Evolutionary conservation across 345 rosid genomes (phyloP), one percentile per base, ranked within the genome.

Genomic region (Populus alba): DNA sequence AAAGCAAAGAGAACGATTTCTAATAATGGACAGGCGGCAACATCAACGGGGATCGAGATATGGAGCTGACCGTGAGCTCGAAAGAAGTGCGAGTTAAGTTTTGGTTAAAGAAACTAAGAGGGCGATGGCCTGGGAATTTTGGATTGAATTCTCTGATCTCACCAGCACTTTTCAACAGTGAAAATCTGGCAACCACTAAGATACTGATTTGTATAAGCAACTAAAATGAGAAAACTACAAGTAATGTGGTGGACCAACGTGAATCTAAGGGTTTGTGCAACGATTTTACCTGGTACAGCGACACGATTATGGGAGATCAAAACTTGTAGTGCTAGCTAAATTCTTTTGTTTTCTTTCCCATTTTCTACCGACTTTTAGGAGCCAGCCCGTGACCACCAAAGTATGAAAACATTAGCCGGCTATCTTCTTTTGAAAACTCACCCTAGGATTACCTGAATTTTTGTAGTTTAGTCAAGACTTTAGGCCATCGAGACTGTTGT

Each of bases 201-300:
- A 59, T 10, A 23, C 6, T 23, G 63, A 23, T 59, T 59, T 10
- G 7, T 53, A 11, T 15, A 27, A 75, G 8, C 38, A 9, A 25
- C 8, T 37, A 9, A 25, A 8, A 3, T 38, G 12, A 1, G 1
- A 22, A 69, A 27, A 27, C 27, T 27, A 33, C 45, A 45, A 75
- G 78, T 31, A 45, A 75, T 18, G 33, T 65, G 59, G 78, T 75
- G 78, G 62, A 66, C 70, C 33, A 8, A 13, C 37, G 8, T 16
- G 35, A 7, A 22, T 37, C 65, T 0, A 68, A 22, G 37, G 38
- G 6, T 9, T 18, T 8, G 43, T 9, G 1, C 7, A 23, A 17
- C 11, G 1, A 37, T 25, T 10, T 75, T 13, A 67, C 10, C 3
- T 25, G 8, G 15, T 31, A 69, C 43, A 23, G 23, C 20, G 72